Conservation (phyloP, 768 basidiomycete species). For the Kwoniella sp. region DNA sequence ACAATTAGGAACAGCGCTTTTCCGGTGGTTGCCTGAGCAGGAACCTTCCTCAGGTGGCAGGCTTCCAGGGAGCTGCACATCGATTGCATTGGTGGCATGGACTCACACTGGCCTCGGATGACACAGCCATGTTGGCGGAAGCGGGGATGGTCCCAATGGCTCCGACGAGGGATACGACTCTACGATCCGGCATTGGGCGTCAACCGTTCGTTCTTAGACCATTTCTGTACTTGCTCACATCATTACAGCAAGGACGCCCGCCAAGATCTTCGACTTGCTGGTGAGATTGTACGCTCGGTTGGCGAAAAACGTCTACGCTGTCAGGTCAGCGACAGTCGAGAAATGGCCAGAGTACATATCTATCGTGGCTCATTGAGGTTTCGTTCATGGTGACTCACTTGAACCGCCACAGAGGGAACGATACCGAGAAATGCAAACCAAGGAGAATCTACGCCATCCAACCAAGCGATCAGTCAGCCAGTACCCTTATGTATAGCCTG, state of each 20-base stretch:
- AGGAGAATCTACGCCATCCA: neutral
- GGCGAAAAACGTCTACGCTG: slow-evolving; percentile 8
- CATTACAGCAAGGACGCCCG: neutral
- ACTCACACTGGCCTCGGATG: slow-evolving; percentile 3
- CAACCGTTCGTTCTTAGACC: too few species aligned
- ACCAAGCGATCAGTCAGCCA: neutral
- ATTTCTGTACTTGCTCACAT: too few species aligned
- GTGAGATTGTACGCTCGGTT: slow-evolving; percentile 11
- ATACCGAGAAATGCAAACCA: slow-evolving; percentile 11
- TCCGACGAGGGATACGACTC: slow-evolving; percentile 5
- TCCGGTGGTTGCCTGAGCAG: too few species aligned
- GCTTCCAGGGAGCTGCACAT: too few species aligned
- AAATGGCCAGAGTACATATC: too few species aligned
- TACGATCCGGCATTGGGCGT: too few species aligned
- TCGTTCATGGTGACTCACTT: slow-evolving; percentile 5
- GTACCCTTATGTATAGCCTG: too few species aligned
- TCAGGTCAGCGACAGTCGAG: neutral
- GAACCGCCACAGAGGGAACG: slow-evolving; percentile 8
- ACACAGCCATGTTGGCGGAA: neutral
- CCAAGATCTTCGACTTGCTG: neutral
- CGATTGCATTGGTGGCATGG: too few species aligned
- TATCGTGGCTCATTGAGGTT: too few species aligned
- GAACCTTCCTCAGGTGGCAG: too few species aligned
- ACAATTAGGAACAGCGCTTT: too few species aligned
- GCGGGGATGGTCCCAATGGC: slow-evolving; percentile 8